Percentiles rank a stretch among this genome's conserved stretches.
Evolutionary conservation across 345 rosid genomes (phyloP).

Genomic region (Corchorus capsularis): DNA sequence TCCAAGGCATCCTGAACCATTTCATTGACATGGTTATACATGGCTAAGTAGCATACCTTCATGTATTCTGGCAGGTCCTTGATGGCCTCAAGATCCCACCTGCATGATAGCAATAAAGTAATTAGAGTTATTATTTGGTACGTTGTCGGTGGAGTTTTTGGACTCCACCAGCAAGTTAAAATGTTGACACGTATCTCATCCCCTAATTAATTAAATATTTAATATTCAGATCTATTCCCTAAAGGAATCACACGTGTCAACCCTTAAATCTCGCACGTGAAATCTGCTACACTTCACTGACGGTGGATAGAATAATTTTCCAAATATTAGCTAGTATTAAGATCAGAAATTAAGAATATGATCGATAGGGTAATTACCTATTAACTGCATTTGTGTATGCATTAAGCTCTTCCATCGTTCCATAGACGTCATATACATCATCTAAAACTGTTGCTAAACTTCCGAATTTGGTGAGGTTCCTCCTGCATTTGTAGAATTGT

Average conservation of each 20-base stretch:
- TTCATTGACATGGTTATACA: slow-evolving; percentile 11
- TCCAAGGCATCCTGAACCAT: slow-evolving; percentile 8
- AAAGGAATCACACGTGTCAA: too few relatives aligned
- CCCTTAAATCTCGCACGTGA: too few relatives aligned
- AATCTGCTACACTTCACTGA: too few relatives aligned
- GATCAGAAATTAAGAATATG: too few relatives aligned
- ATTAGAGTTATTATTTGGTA: too few relatives aligned
- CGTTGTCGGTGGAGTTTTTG: too few relatives aligned
- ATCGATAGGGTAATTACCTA: neutral
- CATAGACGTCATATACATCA: slow-evolving; percentile 16
- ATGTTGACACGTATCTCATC: too few relatives aligned
- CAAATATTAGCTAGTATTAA: too few relatives aligned
- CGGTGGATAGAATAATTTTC: too few relatives aligned
- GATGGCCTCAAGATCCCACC: neutral
- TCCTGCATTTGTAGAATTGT: neutral
- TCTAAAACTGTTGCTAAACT: neutral
- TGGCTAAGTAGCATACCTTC: neutral
- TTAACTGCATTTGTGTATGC: neutral
- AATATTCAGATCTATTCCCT: too few relatives aligned
- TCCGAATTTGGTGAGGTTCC: neutral
- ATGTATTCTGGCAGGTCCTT: slow-evolving; percentile 13
- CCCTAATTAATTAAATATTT: too few relatives aligned
- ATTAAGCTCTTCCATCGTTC: neutral
- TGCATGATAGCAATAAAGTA: neutral
- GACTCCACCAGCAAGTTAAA: too few relatives aligned